Base-by-base conservation (phyloP, 2,329 filamentous ascomycete genomes). In the Simplicillium aogashimaense region DNA sequence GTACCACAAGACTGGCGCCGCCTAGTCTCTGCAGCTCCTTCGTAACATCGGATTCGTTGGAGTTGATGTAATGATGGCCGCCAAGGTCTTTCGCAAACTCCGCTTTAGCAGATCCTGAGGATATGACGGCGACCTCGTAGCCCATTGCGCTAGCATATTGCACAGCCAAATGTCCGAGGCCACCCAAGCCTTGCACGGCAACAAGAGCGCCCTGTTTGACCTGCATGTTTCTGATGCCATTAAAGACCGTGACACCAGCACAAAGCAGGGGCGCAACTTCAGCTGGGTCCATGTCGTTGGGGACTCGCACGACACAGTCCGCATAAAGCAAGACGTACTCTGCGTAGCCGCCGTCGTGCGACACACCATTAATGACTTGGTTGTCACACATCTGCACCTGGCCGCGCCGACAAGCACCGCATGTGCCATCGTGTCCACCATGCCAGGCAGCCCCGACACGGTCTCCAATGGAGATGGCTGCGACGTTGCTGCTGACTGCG, bases 61-160 rank as follows among this genome's bases (percentile, higher is more conserved):
- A 69, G 50, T 80, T 62, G 53, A 66, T 64, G 50, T 67, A 70
- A 51, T 66, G 59, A 45, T 59, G 55, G 3, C 65, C 66, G 3
- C 67, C 66, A 4, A 70, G 58, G 39, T 61, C 41, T 42, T 51
- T 58, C 0, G 83, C 82, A 51, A 88, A 84, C 0, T 77, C 71
- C 44, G 72, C 72, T 67, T 90, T 90, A 48, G 66, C 69, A 44
- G 76, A 71, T 7, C 78, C 76, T 0, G 76, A 74, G 9, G 76
- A 82, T 37, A 89, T 69, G 0, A 81, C 85, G 2, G 77, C 76
- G 4, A 85, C 76, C 43, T 76, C 71, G 59, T 82, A 88, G 5
- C 85, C 85, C 83, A 88, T 86, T 59, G 78, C 78, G 37, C 67
- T 67, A 4, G 83, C 83, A 55, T 81, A 89, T 55, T 88, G 83